Evolutionary conservation across 768 basidiomycete genomes (phyloP).

Genomic region (Guyanaporus albipodus): DNA sequence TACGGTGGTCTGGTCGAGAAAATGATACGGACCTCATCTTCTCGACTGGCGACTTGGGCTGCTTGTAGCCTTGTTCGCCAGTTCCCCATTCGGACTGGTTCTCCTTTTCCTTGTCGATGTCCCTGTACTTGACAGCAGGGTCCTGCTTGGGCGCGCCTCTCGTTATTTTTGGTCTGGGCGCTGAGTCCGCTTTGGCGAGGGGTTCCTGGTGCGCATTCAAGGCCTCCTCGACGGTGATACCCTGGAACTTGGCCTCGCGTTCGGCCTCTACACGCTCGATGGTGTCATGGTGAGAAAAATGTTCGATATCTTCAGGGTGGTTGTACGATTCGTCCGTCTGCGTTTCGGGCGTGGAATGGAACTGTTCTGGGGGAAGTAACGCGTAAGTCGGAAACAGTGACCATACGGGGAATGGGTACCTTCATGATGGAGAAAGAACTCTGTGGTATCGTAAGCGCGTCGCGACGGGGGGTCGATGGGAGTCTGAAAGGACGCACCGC

Average conservation of each 20-base stretch:
- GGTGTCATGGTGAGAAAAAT: too few relatives aligned
- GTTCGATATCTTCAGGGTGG: constrained; percentile 91
- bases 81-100: constrained; percentile 66
- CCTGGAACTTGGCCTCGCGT: constrained; percentile 80
- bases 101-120: constrained; percentile 49
- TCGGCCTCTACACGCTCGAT: too few relatives aligned
- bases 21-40: constrained; percentile 58
- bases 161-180: constrained; percentile 48
- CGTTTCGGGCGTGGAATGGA: constrained; percentile 94
- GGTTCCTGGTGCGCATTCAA: constrained; percentile 49
- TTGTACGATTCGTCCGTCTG: constrained; percentile 94
- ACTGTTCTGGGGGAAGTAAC: constrained; percentile 57
- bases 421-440: constrained; percentile 98
- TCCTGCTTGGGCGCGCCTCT: constrained; percentile 63
- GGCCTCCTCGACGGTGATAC: constrained; percentile 73
- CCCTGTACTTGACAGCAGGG: constrained; percentile 56
- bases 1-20: neutral
- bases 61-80: constrained; percentile 65
- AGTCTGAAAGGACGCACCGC: constrained; percentile 49
- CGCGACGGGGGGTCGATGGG: neutral
- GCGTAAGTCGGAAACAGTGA: neutral
- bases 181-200: constrained; percentile 14
- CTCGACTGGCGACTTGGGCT: constrained; percentile 70
- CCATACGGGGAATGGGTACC: constrained; percentile 42
- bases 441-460: constrained; percentile 33